Base-by-base conservation (phyloP, 2,329 filamentous ascomycete species). In the Magnaporthiopsis incrustans region DNA sequence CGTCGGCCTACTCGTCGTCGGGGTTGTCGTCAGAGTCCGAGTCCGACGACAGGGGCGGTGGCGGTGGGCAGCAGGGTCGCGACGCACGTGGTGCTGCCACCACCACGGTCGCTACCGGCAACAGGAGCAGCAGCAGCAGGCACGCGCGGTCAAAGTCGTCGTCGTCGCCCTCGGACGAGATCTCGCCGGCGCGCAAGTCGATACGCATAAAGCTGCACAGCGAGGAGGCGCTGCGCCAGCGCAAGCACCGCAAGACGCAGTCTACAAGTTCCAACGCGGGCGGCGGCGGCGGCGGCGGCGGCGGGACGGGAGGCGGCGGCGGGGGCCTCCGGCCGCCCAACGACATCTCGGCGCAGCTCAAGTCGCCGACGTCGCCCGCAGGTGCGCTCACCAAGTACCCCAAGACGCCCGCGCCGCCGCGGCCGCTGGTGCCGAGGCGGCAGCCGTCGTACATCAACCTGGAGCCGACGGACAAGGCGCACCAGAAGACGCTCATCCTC, bases 401-500 rank as follows among this genome's bases (percentile, higher is more conserved):
- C 63, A 91, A 92, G 73, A 90, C 90, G 32, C 94, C 93, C 26
- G 89, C 90, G 56, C 93, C 95, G 60, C 95, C 95, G 59, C 86
- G 94, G 66, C 95, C 95, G 4, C 81, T 99, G 62, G 90, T 99
- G 64, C 95, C 95, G 33, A 86, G 89, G 67, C 89, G 93, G 64
- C 91, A 97, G 71, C 92, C 93, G 26, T 97, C 93, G 0, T 97
- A 97, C 73, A 84, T 91, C 57, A 85, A 88, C 65, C 74, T 85
- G 33, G 77, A 84, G 66, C 73, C 82, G 65, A 70, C 76, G 69
- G 76, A 78, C 59, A 77, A 77, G 61, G 79, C 85, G 59, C 87
- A 89, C 66, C 89, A 95, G 72, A 99, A 99, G 81, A 99, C 95
- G 0, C 78, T 99, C 66, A 93, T 99, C 68, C 82, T 99, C 63